Percentiles rank a stretch among this genome's conserved stretches.
Conservation (phyloP, 495 filamentous ascomycete genomes). For the Tuber umbilicatum region DNA sequence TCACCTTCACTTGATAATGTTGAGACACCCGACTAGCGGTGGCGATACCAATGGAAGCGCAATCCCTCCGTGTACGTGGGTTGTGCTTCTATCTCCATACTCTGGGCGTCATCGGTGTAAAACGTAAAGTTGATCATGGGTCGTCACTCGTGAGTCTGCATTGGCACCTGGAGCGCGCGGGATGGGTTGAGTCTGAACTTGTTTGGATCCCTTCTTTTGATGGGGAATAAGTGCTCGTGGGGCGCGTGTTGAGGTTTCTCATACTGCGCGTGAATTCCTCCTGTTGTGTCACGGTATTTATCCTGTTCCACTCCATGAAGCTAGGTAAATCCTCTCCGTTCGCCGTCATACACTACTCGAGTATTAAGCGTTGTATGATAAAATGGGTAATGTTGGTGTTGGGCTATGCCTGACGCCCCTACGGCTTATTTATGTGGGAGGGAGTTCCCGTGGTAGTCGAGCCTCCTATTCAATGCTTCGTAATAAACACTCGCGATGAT, state of each 20-base stretch:
- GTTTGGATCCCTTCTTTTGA: background rate
- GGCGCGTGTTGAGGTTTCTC: background rate
- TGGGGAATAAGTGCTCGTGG: too few species aligned
- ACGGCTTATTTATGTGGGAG: background rate
- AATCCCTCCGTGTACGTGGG: fast-evolving
- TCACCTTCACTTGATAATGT: too few species aligned
- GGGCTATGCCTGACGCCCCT: too few species aligned
- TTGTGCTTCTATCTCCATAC: background rate
- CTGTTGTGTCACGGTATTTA: background rate
- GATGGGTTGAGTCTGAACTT: background rate
- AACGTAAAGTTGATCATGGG: background rate
- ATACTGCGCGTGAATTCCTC: background rate
- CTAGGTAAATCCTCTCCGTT: too few species aligned
- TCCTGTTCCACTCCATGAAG: too few species aligned
- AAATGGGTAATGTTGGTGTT: too few species aligned
- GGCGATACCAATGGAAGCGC: too few species aligned
- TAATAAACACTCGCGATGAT: background rate
- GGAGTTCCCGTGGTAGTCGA: background rate
- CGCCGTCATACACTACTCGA: too few species aligned
- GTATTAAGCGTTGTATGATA: too few species aligned
- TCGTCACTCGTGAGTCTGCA: background rate
- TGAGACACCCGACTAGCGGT: too few species aligned
- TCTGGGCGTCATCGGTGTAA: background rate
- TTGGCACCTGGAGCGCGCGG: background rate
- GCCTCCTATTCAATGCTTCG: background rate